phyloP scores from a whole-genome alignment of 1,139 yeast genomes.

The Candida neerlandica region DNA sequence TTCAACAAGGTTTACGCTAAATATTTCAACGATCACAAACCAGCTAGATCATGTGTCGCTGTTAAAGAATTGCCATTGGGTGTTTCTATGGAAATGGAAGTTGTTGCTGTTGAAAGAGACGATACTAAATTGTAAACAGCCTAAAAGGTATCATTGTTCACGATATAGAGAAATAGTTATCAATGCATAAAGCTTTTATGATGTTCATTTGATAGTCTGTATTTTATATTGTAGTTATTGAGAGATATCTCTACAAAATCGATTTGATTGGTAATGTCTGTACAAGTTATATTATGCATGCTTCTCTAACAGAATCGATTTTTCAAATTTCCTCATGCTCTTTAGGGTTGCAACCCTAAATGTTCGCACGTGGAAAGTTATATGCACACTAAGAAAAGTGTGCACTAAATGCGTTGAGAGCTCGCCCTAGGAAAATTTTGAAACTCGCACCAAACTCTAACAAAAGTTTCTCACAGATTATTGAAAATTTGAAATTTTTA shows the following conservation, averaged over 20 bases:
- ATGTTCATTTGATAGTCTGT: neutral
- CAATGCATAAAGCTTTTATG: neutral
- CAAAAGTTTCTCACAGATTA: slow-evolving; percentile 5
- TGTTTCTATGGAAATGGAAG: slow-evolving; percentile 74
- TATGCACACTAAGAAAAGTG: slow-evolving; percentile 10
- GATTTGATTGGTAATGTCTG: too few species aligned
- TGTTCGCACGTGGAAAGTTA: neutral
- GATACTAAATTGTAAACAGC: slow-evolving; percentile 36
- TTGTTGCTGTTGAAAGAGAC: slow-evolving; percentile 69
- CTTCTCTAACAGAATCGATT: neutral
- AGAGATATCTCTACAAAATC: too few species aligned
- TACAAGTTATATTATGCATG: too few species aligned
- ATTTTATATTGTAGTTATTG: neutral
- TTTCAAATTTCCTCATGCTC: neutral
- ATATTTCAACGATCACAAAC: slow-evolving; percentile 80
- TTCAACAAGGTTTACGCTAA: slow-evolving; percentile 83
- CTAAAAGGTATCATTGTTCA: neutral
- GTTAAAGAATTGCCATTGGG: slow-evolving; percentile 86
- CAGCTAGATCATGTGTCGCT: slow-evolving; percentile 96
- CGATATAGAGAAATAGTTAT: neutral
- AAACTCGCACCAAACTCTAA: slow-evolving; percentile 3
- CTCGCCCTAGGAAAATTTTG: neutral
- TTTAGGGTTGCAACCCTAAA: slow-evolving; percentile 8
- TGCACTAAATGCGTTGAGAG: neutral
- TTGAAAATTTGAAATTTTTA: slow-evolving; percentile 15